A percentile compares a stretch with the other conserved stretches of the same genome.
phyloP scores from a whole-genome alignment of 371 early-diverging fungal species.

The Mortierella sp. region DNA sequence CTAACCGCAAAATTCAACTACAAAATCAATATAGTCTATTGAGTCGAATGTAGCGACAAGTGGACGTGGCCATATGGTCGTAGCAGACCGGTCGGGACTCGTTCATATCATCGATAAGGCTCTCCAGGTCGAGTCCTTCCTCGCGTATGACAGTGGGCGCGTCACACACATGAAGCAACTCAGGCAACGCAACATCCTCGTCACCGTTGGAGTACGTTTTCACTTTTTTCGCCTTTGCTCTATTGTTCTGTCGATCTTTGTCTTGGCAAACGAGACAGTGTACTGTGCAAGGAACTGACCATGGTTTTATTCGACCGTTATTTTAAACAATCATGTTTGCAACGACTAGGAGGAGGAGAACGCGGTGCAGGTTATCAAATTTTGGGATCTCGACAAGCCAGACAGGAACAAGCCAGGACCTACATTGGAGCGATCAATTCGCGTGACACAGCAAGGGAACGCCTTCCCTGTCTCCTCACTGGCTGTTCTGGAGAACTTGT shows the following conservation, averaged over 20 bases:
- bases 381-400: constrained; percentile 86
- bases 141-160: constrained; percentile 78
- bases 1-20: neutral
- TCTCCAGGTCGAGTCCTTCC: constrained; percentile 78
- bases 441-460: constrained; percentile 81
- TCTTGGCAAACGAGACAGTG: neutral
- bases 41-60: constrained; percentile 68
- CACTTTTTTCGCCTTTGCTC: neutral
- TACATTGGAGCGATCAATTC: constrained; percentile 74
- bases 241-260: neutral
- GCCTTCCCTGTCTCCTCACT: constrained; percentile 89
- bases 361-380: constrained; percentile 72
- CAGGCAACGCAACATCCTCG: constrained; percentile 76
- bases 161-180: constrained; percentile 87
- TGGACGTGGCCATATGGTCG: constrained; percentile 69
- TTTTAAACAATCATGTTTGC: neutral
- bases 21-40: constrained; percentile 47
- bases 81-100: constrained; percentile 69
- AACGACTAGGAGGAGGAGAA: constrained; percentile 65
- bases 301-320: neutral
- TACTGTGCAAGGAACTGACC: neutral
- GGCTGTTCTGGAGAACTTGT: constrained; percentile 83
- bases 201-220: constrained; percentile 79
- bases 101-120: constrained; percentile 79
- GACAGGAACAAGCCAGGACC: constrained; percentile 68